Percentiles rank a stretch among this genome's conserved stretches.
Conservation (phyloP, 352 stramenopile genomes). For the Phytophthora quininea region DNA sequence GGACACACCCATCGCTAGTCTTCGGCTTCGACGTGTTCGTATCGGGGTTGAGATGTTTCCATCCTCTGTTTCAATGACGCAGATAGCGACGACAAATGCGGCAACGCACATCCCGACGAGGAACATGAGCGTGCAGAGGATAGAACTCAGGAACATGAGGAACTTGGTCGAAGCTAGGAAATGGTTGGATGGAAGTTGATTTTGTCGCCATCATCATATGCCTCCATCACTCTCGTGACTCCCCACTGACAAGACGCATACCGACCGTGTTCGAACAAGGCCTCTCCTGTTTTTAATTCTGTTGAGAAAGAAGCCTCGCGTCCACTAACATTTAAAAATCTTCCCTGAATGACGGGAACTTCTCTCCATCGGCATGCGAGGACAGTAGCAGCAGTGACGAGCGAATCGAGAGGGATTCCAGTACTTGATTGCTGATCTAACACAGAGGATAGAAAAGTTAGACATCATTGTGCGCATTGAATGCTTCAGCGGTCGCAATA, state of each 20-base stretch:
- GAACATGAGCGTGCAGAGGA: too few species aligned
- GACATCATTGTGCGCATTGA: neutral
- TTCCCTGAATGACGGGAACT: slow-evolving; percentile 1
- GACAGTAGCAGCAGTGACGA: slow-evolving; percentile 1
- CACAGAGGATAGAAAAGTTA: neutral
- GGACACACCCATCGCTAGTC: neutral
- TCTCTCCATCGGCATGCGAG: slow-evolving; percentile 7
- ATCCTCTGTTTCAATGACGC: too few species aligned
- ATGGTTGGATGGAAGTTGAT: neutral
- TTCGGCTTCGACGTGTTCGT: neutral
- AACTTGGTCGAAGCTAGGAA: slow-evolving; percentile 5
- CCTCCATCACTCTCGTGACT: neutral
- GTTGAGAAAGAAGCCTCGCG: too few species aligned
- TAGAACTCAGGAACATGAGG: neutral
- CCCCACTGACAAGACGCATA: too few species aligned
- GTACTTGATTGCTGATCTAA: neutral
- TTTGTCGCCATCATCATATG: too few species aligned
- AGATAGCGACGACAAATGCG: too few species aligned
- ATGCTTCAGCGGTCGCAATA: neutral
- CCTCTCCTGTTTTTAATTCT: too few species aligned
- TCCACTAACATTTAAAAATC: neutral
- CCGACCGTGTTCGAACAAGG: too few species aligned
- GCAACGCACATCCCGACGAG: too few species aligned
- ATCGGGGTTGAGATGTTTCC: too few species aligned
- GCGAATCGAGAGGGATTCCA: neutral